Evolutionary conservation across 108 stramenopile genomes (phyloP).

Genomic region (Nitzschia palea): DNA sequence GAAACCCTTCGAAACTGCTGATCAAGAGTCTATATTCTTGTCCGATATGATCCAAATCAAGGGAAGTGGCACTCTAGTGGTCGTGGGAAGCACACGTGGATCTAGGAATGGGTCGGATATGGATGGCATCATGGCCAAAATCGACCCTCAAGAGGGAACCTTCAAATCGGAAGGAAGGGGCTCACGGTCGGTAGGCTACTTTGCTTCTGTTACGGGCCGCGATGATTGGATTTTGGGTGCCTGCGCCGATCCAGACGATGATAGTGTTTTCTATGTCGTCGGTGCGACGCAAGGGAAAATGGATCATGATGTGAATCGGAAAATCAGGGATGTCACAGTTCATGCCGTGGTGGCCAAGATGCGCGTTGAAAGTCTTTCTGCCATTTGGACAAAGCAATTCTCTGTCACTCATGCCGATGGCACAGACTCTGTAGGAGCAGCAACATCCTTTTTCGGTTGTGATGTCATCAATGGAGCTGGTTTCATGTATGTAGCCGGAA

Average conservation of each 20-base stretch:
- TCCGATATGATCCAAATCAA: conserved; percentile 24
- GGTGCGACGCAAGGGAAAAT: conserved; percentile 31
- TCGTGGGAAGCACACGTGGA: conserved; percentile 33
- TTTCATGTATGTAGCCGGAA: conserved; percentile 28
- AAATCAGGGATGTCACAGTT: conserved; percentile 4
- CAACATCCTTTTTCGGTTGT: conserved; percentile 23
- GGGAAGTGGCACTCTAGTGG: conserved; percentile 6
- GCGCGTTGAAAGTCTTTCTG: conserved; percentile 16
- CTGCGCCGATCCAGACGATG: conserved; percentile 31
- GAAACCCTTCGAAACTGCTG: conserved; percentile 32
- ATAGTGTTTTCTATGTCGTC: conserved; percentile 21
- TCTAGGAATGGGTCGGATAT: conserved; percentile 1
- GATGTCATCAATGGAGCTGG: conserved; percentile 12
- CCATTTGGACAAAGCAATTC: conserved; percentile 33
- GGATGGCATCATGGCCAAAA: conserved; percentile 38
- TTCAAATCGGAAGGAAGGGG: conserved; percentile 1
- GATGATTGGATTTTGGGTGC: conserved; percentile 36
- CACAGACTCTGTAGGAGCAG: conserved; percentile 3
- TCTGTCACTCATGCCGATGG: conserved; percentile 24
- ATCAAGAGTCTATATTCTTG: conserved; percentile 23
- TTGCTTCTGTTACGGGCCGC: conserved; percentile 15
- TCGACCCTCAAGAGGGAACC: conserved; percentile 7
- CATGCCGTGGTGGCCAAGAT: conserved; percentile 44
- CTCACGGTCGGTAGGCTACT: conserved; percentile 27
- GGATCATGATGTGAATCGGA: conserved; percentile 7